phyloP scores from a whole-genome alignment of 805 yeast species.

The Suhomyces prunicola region DNA sequence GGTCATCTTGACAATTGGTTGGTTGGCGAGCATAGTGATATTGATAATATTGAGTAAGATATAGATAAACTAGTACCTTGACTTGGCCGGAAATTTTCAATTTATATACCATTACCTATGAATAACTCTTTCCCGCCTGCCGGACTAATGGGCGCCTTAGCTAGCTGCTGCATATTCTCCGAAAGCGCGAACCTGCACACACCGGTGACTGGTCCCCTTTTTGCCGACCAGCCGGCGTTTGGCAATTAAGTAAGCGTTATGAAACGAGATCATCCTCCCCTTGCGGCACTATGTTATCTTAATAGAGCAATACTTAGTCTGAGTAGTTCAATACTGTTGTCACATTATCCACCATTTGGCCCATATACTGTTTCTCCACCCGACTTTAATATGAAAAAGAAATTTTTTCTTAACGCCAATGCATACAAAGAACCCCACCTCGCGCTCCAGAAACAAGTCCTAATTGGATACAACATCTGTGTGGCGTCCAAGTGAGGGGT shows the following conservation, averaged over 20 bases:
- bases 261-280: neutral
- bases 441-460: neutral
- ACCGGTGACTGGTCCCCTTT: neutral
- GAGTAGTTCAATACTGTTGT: neutral
- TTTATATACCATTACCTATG: neutral
- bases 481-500: neutral
- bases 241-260: neutral
- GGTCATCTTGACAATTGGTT: conserved; percentile 10
- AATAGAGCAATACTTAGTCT: neutral
- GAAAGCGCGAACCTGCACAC: neutral
- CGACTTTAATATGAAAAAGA: neutral
- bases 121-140: neutral
- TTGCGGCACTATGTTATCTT: neutral
- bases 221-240: neutral
- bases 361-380: neutral
- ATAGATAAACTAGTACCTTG: neutral
- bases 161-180: neutral
- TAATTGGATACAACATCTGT: neutral
- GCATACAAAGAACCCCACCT: neutral
- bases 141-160: conserved; percentile 2
- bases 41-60: neutral
- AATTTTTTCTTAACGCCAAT: neutral
- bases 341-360: neutral
- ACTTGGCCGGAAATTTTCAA: neutral
- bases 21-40: conserved; percentile 3